Evolutionary conservation across 306 rosid genomes (phyloP).

Genomic region (Pachyrhizus erosus): DNA sequence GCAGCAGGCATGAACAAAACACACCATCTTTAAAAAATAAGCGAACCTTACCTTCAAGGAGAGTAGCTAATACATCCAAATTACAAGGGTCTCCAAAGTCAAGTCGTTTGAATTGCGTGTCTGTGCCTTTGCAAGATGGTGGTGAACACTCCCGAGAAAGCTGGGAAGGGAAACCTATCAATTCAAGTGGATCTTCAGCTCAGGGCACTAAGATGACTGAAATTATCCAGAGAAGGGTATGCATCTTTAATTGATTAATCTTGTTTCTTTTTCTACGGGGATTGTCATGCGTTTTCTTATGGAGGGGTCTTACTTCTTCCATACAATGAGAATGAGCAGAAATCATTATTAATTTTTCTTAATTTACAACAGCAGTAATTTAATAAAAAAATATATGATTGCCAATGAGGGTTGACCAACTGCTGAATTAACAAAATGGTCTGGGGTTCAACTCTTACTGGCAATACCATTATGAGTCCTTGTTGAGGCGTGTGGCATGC

Average conservation of each 20-base stretch:
- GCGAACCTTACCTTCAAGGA: conserved; percentile 73
- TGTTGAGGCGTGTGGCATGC: conserved; percentile 7
- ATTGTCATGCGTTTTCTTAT: conserved; percentile 7
- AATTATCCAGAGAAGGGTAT: conserved; percentile 90
- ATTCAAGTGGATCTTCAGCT: conserved; percentile 64
- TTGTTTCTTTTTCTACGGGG: conserved; percentile 5
- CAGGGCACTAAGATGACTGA: conserved; percentile 78
- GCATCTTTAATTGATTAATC: conserved; percentile 34
- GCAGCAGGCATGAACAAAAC: conserved; percentile 70
- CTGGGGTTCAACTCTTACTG: background rate
- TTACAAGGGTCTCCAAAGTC: conserved; percentile 77
- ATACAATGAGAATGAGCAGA: conserved; percentile 10
- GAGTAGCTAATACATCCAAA: conserved; percentile 67
- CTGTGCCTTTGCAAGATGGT: conserved; percentile 66
- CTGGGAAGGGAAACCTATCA: conserved; percentile 71
- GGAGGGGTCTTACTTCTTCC: conserved; percentile 19
- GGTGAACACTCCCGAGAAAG: conserved; percentile 72
- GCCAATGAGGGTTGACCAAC: background rate
- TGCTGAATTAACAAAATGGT: background rate
- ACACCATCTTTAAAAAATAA: conserved; percentile 67
- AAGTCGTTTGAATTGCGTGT: conserved; percentile 67
- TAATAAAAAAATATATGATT: background rate
- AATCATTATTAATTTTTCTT: conserved; percentile 27
- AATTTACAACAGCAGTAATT: conserved; percentile 6
- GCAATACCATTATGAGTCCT: background rate